Evolutionary conservation across 1,139 yeast genomes (phyloP), one percentile per base, ranked within the genome.

Genomic region (Keqinozyma sinolaborantium): DNA sequence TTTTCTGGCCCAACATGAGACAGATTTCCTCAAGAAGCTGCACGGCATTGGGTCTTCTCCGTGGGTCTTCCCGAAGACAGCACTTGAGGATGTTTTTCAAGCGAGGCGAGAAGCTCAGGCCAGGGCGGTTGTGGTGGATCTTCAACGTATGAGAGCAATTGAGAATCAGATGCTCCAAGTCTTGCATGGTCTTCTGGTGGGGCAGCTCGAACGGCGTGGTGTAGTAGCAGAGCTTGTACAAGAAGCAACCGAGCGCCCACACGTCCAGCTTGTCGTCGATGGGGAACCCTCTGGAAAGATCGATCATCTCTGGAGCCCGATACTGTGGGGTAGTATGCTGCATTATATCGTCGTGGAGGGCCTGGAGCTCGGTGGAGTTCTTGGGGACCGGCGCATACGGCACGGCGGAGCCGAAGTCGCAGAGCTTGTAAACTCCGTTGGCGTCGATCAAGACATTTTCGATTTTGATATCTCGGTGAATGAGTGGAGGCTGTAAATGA

Each of bases 311-410:
- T 1, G 98, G 98, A 1, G 95, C 73, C 44, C 98, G 70, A 58
- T 92, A 92, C 56, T 92, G 98, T n/a, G 97, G 95, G 2, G 98
- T 92, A 0, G 98, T 92, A 56, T 92, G 94, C 41, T 82, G 81
- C 66, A 85, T 78, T 36, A 92, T 77, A 51, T 92, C 97, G 44
- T 85, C 86, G 41, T 84, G 85, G 28, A 90, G 59, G 11, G 73
- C 61, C 32, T 79, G 79, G 45, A 81, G 68, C 48, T 84, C 95
- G 36, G 76, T 78, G 6, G 77, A 70, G 39, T 70, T 75, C 35
- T 70, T 62, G 2, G 95, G 94, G 1, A 88, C 83, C 37, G 77
- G 62, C 43, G 76, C 60, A 36, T 77, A 80, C 13, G 73, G 76
- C 27, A 36, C 34, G 0, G 95, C 85, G 1, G 97, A 87, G 1